Conservation (phyloP, 2,329 filamentous ascomycete genomes). For the Bipolaris oryzae region DNA sequence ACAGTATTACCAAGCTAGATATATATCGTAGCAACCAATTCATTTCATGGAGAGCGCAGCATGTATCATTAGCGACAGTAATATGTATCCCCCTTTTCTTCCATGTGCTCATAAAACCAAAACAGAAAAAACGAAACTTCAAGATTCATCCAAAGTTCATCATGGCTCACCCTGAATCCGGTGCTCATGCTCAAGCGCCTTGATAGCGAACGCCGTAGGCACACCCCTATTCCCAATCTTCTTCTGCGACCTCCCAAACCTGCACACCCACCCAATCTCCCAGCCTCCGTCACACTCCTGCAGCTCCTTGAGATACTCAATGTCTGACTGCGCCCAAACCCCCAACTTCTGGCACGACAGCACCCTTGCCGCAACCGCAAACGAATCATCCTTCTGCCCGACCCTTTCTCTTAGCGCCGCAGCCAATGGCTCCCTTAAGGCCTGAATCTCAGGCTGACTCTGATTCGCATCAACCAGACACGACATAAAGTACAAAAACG, state of each 20-base stretch:
- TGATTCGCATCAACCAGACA: constrained; percentile 29
- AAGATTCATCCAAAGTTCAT: neutral
- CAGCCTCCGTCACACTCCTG: constrained; percentile 47
- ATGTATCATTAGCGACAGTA: neutral
- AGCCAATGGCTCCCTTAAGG: constrained; percentile 27
- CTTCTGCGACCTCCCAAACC: constrained; percentile 20
- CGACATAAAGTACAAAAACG: constrained; percentile 41
- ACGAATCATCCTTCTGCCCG: constrained; percentile 27
- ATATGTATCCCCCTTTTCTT: neutral
- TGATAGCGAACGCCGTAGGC: constrained; percentile 31
- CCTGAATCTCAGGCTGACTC: constrained; percentile 23
- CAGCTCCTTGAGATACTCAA: constrained; percentile 27
- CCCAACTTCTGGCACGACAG: constrained; percentile 34
- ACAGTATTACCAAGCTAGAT: neutral
- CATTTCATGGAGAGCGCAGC: neutral
- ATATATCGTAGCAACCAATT: neutral
- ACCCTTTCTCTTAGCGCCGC: constrained; percentile 33
- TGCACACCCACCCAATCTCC: constrained; percentile 36
- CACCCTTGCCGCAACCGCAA: constrained; percentile 38
- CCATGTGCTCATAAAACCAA: neutral
- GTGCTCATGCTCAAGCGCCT: constrained; percentile 21
- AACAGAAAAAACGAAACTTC: too few species aligned
- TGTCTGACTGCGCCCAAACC: constrained; percentile 20
- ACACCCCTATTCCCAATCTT: constrained; percentile 29
- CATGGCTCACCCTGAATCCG: neutral